Percentiles rank a stretch among this genome's conserved stretches.
Evolutionary conservation across 192 early-diverging fungal genomes (phyloP).

Genomic region (Coemansia aciculifera): DNA sequence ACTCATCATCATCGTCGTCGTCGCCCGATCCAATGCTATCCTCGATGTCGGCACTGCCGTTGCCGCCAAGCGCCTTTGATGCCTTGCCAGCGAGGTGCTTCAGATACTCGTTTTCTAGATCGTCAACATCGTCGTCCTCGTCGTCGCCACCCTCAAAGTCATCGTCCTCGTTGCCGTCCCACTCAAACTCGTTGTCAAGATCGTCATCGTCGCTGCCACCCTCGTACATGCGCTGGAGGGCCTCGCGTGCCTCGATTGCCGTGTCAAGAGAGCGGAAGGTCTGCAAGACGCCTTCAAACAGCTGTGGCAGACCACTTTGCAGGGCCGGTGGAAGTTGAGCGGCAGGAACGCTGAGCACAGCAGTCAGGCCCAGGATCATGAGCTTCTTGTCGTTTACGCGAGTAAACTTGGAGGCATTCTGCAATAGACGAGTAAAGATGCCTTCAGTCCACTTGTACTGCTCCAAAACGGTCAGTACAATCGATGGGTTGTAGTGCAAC

Average conservation of each 20-base stretch:
- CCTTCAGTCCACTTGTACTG: slow-evolving; percentile 71
- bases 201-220: slow-evolving; percentile 38
- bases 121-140: slow-evolving; percentile 65
- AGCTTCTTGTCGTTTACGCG: slow-evolving; percentile 96
- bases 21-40: slow-evolving; percentile 23
- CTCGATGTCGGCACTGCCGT: slow-evolving; percentile 36
- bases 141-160: slow-evolving; percentile 59
- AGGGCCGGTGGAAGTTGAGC: slow-evolving; percentile 71
- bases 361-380: slow-evolving; percentile 75
- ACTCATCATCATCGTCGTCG: slow-evolving; percentile 61
- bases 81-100: slow-evolving; percentile 62
- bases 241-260: slow-evolving; percentile 47
- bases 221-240: slow-evolving; percentile 50
- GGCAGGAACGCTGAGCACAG: slow-evolving; percentile 70
- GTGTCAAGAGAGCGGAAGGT: slow-evolving; percentile 78
- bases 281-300: slow-evolving; percentile 69
- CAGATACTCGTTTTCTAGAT: slow-evolving; percentile 65
- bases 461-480: slow-evolving; percentile 76
- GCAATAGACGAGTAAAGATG: slow-evolving; percentile 81
- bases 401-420: slow-evolving; percentile 66
- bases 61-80: slow-evolving; percentile 45
- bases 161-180: slow-evolving; percentile 49
- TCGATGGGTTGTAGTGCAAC: slow-evolving; percentile 83
- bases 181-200: slow-evolving; percentile 37
- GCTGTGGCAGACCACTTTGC: slow-evolving; percentile 70